These are phyloP conservation scores for Apiospora arundinis DNA, from an alignment of 2,329 filamentous ascomycete species.

Conservation along the genomic window DNA sequence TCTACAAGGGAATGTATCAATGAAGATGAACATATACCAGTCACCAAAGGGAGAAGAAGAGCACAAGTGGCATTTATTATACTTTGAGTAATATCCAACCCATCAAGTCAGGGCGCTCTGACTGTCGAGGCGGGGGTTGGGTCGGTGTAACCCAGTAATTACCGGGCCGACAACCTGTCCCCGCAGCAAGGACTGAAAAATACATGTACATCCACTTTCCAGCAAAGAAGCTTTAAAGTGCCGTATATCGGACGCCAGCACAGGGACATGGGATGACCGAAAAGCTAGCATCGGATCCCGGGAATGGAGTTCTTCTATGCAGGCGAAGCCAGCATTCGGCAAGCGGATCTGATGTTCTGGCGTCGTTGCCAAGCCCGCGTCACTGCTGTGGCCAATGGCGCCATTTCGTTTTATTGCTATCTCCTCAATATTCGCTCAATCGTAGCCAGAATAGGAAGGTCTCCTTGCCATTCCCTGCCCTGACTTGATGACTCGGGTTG, in stretches of 20 bases:
- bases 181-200: neutral
- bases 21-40: too few relatives aligned
- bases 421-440: neutral
- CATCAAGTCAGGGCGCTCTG: neutral
- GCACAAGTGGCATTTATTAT: too few relatives aligned
- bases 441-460: constrained; percentile 9
- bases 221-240: neutral
- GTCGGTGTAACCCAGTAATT: neutral
- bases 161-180: constrained; percentile 5
- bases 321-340: neutral
- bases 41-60: too few relatives aligned
- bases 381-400: neutral
- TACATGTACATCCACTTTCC: neutral
- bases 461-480: neutral
- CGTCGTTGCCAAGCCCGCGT: constrained; percentile 1
- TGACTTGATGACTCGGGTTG: neutral
- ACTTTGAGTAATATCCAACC: too few relatives aligned
- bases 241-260: neutral
- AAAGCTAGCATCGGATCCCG: neutral
- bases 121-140: neutral
- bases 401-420: constrained; percentile 4
- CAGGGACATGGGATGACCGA: neutral
- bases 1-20: too few relatives aligned
- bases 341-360: neutral
- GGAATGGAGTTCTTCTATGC: neutral